Evolutionary conservation across 345 rosid species (phyloP), one percentile per base, ranked within the genome.

Genomic region (Triadica sebifera): DNA sequence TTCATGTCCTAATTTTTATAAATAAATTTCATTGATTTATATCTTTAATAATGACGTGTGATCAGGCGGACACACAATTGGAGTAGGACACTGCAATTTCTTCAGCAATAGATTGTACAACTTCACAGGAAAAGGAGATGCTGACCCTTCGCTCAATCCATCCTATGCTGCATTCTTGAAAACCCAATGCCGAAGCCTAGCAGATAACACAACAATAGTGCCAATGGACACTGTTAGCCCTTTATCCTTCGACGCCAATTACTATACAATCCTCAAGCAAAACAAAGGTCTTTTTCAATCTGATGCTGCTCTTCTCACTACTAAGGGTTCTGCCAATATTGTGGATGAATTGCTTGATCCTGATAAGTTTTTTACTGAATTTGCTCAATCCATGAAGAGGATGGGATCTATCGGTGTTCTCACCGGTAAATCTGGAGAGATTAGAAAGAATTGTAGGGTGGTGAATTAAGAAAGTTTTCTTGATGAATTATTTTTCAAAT

Each of bases 1-100:
- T n/a, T n/a, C n/a, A n/a, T n/a, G n/a, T n/a, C n/a, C n/a, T n/a
- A n/a, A n/a, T n/a, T n/a, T n/a, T n/a, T n/a, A n/a, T n/a, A n/a
- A n/a, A n/a, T n/a, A n/a, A n/a, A n/a, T n/a, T n/a, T n/a, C n/a
- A n/a, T n/a, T n/a, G n/a, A n/a, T n/a, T n/a, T n/a, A n/a, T n/a
- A n/a, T n/a, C n/a, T n/a, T n/a, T n/a, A n/a, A n/a, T n/a, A n/a
- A n/a, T n/a, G n/a, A n/a, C n/a, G n/a, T n/a, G n/a, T n/a, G n/a
- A n/a, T n/a, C n/a, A n/a, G 93, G 96, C 55, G 93, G 76, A 0
- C 93, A 91, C 79, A 88, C 90, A 4, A 76, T 91, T 37, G 93
- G 93, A 61, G 29, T 80, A 41, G 88, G 85, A 8, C 90, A 87
- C 53, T 82, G 94, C 82, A 84, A 81, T 29, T 51, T 77, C 20